Evolutionary conservation across 805 yeast species (phyloP).

Genomic region (Ogataea wickerhamii): DNA sequence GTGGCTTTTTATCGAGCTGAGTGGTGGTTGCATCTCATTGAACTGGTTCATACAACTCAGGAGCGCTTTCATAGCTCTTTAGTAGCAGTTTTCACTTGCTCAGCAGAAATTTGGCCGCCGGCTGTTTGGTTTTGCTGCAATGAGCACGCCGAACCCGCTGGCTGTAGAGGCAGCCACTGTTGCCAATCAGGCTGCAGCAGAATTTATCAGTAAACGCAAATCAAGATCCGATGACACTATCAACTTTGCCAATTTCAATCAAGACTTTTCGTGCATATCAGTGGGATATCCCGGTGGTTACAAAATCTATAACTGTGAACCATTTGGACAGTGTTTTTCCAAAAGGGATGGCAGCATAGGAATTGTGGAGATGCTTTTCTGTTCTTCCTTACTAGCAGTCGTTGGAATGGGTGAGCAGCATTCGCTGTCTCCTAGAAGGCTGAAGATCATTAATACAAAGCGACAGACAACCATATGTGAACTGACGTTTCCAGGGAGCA

Average conservation of each 20-base stretch:
- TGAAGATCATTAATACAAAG: constrained; percentile 81
- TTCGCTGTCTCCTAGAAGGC: constrained; percentile 71
- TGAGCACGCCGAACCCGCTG: constrained; percentile 19
- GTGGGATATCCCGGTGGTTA: constrained; percentile 65
- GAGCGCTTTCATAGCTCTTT: too few species aligned
- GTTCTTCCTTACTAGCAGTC: constrained; percentile 79
- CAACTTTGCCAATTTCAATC: constrained; percentile 71
- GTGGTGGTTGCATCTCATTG: too few species aligned
- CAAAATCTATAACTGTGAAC: constrained; percentile 79
- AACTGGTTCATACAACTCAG: too few species aligned
- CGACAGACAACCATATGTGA: constrained; percentile 73
- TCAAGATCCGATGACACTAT: constrained; percentile 24
- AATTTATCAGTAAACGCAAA: constrained; percentile 8
- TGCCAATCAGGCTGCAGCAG: constrained; percentile 14
- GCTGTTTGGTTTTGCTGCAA: too few species aligned
- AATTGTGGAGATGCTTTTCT: constrained; percentile 86
- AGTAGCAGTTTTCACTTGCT: too few species aligned
- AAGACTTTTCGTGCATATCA: constrained; percentile 78
- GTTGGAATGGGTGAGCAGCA: constrained; percentile 82
- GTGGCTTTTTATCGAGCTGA: too few species aligned
- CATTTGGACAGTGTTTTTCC: constrained; percentile 68
- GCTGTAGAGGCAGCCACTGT: constrained; percentile 21
- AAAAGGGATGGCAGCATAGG: constrained; percentile 58
- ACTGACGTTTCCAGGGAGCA: constrained; percentile 78
- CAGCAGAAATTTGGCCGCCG: too few species aligned